Conservation (phyloP, 768 basidiomycete genomes). For the Hericium coralloides region DNA sequence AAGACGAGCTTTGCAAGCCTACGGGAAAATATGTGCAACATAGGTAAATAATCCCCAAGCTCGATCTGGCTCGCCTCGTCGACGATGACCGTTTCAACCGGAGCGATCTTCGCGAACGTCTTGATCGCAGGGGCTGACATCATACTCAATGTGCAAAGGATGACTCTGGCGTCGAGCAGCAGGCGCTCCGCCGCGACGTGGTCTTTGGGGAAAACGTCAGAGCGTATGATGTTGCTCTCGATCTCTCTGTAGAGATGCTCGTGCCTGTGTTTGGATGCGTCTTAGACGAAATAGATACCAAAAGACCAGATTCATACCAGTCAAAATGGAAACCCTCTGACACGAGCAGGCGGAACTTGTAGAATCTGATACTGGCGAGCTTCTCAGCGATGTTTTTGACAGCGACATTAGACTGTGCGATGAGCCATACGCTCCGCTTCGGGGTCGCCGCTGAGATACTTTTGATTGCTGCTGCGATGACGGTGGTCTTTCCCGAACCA, state of each 20-base stretch:
- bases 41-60: slow-evolving; percentile 29
- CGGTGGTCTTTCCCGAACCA: slow-evolving; percentile 16
- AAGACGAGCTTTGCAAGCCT: slow-evolving; percentile 21
- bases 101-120: slow-evolving; percentile 20
- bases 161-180: slow-evolving; percentile 24
- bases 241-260: slow-evolving; percentile 38
- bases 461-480: slow-evolving; percentile 14
- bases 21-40: slow-evolving; percentile 17
- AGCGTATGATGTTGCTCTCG: slow-evolving; percentile 26
- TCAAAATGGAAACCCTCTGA: slow-evolving; percentile 38
- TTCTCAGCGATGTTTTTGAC: slow-evolving; percentile 48
- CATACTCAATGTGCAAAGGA: slow-evolving; percentile 43
- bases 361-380: slow-evolving; percentile 24
- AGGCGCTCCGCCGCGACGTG: slow-evolving; percentile 12
- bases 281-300: background rate
- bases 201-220: slow-evolving; percentile 21
- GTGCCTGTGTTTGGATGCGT: slow-evolving; percentile 27
- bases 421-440: slow-evolving; percentile 25
- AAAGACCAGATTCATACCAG: slow-evolving; percentile 24
- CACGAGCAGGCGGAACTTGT: slow-evolving; percentile 32
- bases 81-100: slow-evolving; percentile 30
- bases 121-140: slow-evolving; percentile 21
- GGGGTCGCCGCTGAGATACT: background rate
- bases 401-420: slow-evolving; percentile 42
- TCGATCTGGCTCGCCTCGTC: slow-evolving; percentile 44